A percentile compares a stretch with the other conserved stretches of the same genome.
phyloP scores from a whole-genome alignment of 306 rosid genomes.

The Bauhinia variegata region DNA sequence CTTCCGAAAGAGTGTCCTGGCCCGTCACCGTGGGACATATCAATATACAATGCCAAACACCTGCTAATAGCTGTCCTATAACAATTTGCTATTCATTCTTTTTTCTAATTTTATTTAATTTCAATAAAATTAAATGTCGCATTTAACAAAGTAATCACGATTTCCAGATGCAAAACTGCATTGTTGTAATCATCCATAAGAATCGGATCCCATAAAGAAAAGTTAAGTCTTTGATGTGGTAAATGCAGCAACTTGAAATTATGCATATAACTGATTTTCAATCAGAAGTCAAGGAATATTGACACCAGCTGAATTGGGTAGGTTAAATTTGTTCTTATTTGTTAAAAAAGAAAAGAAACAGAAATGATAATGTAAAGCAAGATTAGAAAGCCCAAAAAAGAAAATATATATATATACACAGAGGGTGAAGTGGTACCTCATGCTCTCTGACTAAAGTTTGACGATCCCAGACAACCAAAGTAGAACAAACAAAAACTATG shows the following conservation, averaged over 20 bases:
- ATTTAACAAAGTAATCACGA: too few relatives aligned
- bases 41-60: not conserved
- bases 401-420: too few relatives aligned
- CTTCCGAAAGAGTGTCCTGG: not conserved
- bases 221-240: not conserved
- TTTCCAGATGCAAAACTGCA: too few relatives aligned
- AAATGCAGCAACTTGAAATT: not conserved
- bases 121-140: too few relatives aligned
- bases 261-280: not conserved
- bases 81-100: too few relatives aligned
- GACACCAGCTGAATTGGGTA: not conserved
- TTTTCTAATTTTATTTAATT: too few relatives aligned
- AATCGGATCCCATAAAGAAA: conserved; percentile 34
- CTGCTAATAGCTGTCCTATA: too few relatives aligned
- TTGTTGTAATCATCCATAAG: conserved; percentile 16
- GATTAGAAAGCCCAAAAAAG: not conserved
- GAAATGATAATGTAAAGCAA: conserved; percentile 1
- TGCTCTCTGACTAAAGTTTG: conserved; percentile 83
- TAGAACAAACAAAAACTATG: conserved; percentile 65
- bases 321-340: too few relatives aligned
- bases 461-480: conserved; percentile 87
- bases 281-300: not conserved
- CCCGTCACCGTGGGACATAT: not conserved
- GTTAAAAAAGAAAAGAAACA: conserved; percentile 1
- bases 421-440: conserved; percentile 61